phyloP scores from a whole-genome alignment of 1,284 basidiomycete genomes.

The Inonotus hispidus region DNA sequence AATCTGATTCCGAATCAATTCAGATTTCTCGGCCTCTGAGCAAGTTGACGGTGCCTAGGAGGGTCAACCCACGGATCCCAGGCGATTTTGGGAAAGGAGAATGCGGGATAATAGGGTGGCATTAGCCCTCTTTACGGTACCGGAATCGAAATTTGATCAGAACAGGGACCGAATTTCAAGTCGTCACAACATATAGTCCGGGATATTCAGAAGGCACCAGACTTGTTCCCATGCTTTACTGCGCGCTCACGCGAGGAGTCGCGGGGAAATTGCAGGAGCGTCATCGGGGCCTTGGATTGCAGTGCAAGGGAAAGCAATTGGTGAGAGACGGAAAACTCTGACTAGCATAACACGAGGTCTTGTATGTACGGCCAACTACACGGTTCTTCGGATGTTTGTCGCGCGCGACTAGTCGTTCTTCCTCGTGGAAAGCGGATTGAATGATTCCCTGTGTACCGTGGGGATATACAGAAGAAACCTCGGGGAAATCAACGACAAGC shows the following conservation, averaged over 20 bases:
- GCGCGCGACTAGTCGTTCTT: background rate
- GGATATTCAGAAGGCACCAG: background rate
- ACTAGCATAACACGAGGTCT: background rate
- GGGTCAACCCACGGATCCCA: background rate
- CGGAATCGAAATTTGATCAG: background rate
- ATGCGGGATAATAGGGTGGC: constrained; percentile 1
- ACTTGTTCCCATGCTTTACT: background rate
- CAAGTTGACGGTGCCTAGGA: background rate
- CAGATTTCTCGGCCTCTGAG: background rate
- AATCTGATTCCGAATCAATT: background rate
- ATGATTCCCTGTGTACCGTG: background rate
- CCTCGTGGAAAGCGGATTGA: background rate
- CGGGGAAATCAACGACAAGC: background rate
- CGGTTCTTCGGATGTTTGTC: constrained; percentile 1
- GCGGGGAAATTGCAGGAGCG: constrained; percentile 1
- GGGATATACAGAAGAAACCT: background rate
- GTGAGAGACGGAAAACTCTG: background rate
- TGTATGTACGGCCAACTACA: background rate
- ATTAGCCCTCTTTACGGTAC: background rate
- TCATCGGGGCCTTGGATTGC: background rate
- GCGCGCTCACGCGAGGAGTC: background rate
- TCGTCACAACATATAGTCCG: background rate
- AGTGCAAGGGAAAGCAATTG: background rate
- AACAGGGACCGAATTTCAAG: background rate
- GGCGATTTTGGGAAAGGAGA: background rate